A percentile compares a stretch with the other conserved stretches of the same genome.
These are phyloP conservation scores for Ettlia oleoabundans DNA, from an alignment of 139 green algal genomes.

Conservation along the genomic window DNA sequence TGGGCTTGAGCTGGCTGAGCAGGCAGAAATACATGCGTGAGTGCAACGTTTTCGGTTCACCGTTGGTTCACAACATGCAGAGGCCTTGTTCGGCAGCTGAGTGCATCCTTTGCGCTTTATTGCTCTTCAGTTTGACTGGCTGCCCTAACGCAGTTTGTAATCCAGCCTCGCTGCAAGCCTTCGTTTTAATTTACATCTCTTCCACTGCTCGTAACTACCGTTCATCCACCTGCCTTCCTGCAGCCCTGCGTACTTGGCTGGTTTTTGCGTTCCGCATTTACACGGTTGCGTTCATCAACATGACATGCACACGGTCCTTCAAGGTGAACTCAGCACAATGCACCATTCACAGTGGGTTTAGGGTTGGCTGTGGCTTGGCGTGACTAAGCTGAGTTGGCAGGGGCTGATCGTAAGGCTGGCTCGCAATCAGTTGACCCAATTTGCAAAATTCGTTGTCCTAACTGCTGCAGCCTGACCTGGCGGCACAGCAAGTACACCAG, in stretches of 20 bases:
- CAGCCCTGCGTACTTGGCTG: slow-evolving; percentile 2
- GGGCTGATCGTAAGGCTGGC: too few species aligned
- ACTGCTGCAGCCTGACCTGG: background rate
- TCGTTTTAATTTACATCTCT: background rate
- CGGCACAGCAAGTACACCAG: background rate
- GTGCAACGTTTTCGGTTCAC: too few species aligned
- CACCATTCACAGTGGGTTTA: too few species aligned
- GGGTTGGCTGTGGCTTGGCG: too few species aligned
- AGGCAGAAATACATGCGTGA: background rate
- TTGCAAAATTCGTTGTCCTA: background rate
- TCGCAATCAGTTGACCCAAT: too few species aligned
- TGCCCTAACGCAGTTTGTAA: too few species aligned
- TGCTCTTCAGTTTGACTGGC: too few species aligned
- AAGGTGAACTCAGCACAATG: background rate
- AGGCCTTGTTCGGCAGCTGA: background rate
- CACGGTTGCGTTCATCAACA: slow-evolving; percentile 8
- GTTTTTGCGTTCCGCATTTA: background rate
- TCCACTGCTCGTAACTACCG: too few species aligned
- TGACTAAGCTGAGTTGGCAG: too few species aligned
- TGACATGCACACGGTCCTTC: background rate
- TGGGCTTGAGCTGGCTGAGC: background rate
- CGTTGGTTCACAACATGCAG: background rate
- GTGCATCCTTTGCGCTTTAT: too few species aligned
- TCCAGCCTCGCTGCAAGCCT: background rate
- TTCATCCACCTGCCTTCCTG: too few species aligned